Conservation (phyloP, 1,139 yeast genomes). For the Kazachstania sp. region DNA sequence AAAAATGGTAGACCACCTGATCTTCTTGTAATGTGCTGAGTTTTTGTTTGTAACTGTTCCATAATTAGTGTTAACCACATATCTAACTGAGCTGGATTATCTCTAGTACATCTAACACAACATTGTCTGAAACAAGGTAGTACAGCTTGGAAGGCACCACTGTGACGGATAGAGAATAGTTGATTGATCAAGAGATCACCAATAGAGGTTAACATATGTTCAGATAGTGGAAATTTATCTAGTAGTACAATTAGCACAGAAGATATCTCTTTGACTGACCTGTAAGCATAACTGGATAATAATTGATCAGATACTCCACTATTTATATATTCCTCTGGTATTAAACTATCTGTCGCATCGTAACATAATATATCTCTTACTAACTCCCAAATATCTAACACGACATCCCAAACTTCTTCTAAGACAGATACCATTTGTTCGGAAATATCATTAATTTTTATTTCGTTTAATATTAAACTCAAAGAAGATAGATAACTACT, state of each 20-base stretch:
- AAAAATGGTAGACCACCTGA: slow-evolving; percentile 88
- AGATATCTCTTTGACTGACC: slow-evolving; percentile 73
- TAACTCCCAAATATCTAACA: slow-evolving; percentile 43
- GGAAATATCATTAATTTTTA: slow-evolving; percentile 6
- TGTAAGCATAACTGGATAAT: slow-evolving; percentile 69
- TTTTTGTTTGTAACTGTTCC: slow-evolving; percentile 43
- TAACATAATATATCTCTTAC: slow-evolving; percentile 51
- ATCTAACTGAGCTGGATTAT: slow-evolving; percentile 36
- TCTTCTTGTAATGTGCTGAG: slow-evolving; percentile 71
- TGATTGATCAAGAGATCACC: slow-evolving; percentile 58
- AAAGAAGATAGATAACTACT: slow-evolving; percentile 62
- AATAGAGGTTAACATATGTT: slow-evolving; percentile 30
- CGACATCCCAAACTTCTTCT: slow-evolving; percentile 17
- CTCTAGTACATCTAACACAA: slow-evolving; percentile 43
- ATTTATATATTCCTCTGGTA: slow-evolving; percentile 37
- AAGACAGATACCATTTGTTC: slow-evolving; percentile 12
- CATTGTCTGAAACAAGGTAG: slow-evolving; percentile 67
- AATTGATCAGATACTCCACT: slow-evolving; percentile 47
- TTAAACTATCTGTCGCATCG: slow-evolving; percentile 59
- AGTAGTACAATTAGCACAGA: slow-evolving; percentile 40
- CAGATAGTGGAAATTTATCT: slow-evolving; percentile 20
- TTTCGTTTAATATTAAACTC: slow-evolving; percentile 38
- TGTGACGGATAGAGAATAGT: slow-evolving; percentile 65
- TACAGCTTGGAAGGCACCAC: slow-evolving; percentile 86
- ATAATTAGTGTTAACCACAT: slow-evolving; percentile 53